These are phyloP conservation scores for Phaffia rhodozyma DNA, from an alignment of 1,284 basidiomycete genomes.

Conservation along the genomic window DNA sequence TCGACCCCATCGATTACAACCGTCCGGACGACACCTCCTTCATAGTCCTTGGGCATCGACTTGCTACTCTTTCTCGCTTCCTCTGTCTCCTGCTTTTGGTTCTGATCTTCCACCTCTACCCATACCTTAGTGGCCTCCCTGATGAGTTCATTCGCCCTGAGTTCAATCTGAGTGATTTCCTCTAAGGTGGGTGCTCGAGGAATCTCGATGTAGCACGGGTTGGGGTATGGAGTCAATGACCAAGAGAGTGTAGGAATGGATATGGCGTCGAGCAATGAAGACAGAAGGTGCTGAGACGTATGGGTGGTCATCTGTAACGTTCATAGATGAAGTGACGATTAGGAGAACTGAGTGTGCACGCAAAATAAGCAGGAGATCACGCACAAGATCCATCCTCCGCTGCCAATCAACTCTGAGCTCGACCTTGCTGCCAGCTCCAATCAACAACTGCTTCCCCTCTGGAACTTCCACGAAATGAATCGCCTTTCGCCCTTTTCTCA, in stretches of 20 bases:
- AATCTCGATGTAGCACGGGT: conserved; percentile 63
- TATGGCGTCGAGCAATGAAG: conserved; percentile 59
- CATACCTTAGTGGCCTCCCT: conserved; percentile 47
- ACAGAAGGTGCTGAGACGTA: conserved; percentile 70
- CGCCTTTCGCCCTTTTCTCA: conserved; percentile 59
- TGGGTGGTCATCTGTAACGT: conserved; percentile 61
- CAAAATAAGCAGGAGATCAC: background rate
- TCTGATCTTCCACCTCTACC: conserved; percentile 55
- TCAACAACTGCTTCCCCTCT: conserved; percentile 31
- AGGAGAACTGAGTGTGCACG: background rate
- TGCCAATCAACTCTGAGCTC: conserved; percentile 32
- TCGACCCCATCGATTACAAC: conserved; percentile 70
- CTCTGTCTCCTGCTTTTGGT: conserved; percentile 32
- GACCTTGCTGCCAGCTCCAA: conserved; percentile 37
- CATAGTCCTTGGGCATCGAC: conserved; percentile 44
- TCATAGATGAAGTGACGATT: background rate
- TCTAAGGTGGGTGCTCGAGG: conserved; percentile 52
- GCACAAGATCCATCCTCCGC: conserved; percentile 62
- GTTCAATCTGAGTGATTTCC: conserved; percentile 54
- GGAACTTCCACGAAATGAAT: conserved; percentile 58
- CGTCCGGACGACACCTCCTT: conserved; percentile 64
- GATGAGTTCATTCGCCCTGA: conserved; percentile 52
- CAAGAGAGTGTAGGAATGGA: conserved; percentile 72
- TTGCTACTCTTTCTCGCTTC: conserved; percentile 21
- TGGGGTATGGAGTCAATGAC: conserved; percentile 41